phyloP scores from a whole-genome alignment of 257 asterid species.

The Solanum tarijense region DNA sequence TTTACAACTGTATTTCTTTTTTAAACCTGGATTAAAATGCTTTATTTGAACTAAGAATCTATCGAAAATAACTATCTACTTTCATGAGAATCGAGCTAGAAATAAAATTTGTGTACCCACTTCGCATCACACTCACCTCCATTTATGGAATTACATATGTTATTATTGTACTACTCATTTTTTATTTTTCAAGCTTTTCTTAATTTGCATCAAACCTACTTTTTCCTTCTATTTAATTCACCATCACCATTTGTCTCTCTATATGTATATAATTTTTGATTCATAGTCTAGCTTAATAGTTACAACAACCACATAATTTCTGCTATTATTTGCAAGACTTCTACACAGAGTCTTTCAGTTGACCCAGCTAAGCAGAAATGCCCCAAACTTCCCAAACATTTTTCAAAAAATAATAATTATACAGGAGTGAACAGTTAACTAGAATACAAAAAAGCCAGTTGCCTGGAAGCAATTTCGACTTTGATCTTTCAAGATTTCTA shows the following conservation, averaged over 20 bases:
- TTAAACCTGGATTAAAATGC: rapidly evolving
- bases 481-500: not conserved
- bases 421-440: too few species aligned
- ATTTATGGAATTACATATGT: not conserved
- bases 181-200: not conserved
- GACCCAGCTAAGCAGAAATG: not conserved
- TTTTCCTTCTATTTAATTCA: not conserved
- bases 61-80: rapidly evolving
- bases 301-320: not conserved
- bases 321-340: not conserved
- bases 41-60: not conserved
- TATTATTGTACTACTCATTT: not conserved
- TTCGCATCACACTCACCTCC: rapidly evolving
- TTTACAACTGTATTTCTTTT: not conserved
- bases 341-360: not conserved
- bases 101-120: rapidly evolving
- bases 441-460: not conserved
- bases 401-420: too few species aligned
- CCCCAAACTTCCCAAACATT: too few species aligned
- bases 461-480: not conserved
- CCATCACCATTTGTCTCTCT: not conserved
- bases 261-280: not conserved
- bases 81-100: rapidly evolving
- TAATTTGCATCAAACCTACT: not conserved
- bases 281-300: not conserved